Conservation (phyloP, 2,329 filamentous ascomycete species). For the Coniochaeta sp. region DNA sequence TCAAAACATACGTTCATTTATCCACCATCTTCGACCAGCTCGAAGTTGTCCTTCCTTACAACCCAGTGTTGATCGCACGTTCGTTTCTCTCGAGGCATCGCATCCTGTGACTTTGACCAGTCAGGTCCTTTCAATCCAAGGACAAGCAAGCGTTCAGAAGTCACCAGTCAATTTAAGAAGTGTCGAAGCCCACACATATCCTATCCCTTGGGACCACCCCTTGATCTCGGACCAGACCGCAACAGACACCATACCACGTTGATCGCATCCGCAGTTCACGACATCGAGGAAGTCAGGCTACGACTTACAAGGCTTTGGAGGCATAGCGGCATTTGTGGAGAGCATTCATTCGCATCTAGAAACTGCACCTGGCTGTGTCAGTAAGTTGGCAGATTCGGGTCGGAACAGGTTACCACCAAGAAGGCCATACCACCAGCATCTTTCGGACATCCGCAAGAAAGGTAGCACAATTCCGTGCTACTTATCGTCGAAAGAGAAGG, state of each 20-base stretch:
- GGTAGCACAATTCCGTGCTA: background rate
- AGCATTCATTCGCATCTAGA: background rate
- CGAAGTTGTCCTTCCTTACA: background rate
- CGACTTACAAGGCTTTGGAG: background rate
- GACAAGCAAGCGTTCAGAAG: background rate
- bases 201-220: background rate
- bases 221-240: background rate
- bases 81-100: slow-evolving; percentile 1
- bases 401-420: background rate
- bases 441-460: background rate
- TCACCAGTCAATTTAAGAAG: background rate
- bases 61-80: slow-evolving; percentile 11
- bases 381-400: background rate
- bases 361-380: background rate
- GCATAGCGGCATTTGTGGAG: background rate
- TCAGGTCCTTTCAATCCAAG: background rate
- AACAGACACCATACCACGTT: background rate
- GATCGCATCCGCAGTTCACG: no score
- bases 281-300: background rate
- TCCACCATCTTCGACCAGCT: slow-evolving; percentile 1
- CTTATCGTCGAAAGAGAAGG: background rate
- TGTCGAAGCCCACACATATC: background rate
- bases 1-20: background rate
- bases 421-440: background rate
- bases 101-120: background rate